Conservation (phyloP, 2,329 filamentous ascomycete genomes). For the Proliferodiscus dingleyae region DNA sequence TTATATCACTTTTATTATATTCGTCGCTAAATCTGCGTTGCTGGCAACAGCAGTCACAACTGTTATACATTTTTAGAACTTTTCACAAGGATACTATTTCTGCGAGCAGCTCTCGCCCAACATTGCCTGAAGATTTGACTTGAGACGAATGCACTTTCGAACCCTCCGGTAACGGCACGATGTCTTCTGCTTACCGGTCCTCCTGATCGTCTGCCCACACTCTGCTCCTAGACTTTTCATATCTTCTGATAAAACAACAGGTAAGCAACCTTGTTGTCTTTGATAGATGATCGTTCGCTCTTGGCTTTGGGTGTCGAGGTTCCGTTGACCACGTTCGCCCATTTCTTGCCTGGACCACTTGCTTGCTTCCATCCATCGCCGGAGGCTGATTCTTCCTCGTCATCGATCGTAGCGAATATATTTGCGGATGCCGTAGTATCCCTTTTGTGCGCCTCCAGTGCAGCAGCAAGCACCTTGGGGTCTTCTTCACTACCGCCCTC, state of each 20-base stretch:
- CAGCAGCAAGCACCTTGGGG: constrained; percentile 60
- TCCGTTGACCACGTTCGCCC: constrained; percentile 66
- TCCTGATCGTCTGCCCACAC: neutral
- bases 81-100: constrained; percentile 10
- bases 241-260: constrained; percentile 81
- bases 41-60: constrained; percentile 11
- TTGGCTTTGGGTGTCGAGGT: constrained; percentile 51
- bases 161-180: no score
- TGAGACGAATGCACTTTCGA: neutral
- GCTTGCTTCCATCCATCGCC: constrained; percentile 84
- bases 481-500: constrained; percentile 79
- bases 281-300: constrained; percentile 56
- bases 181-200: neutral
- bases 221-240: constrained; percentile 15
- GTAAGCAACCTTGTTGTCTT: constrained; percentile 96
- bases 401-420: constrained; percentile 63
- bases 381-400: constrained; percentile 63
- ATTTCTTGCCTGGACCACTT: constrained; percentile 67
- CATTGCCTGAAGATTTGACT: neutral
- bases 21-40: constrained; percentile 9
- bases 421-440: constrained; percentile 52
- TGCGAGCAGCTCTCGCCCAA: constrained; percentile 5
- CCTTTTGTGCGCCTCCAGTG: constrained; percentile 63
- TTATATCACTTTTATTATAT: constrained; percentile 15
- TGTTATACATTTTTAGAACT: constrained; percentile 24